A percentile compares a stretch with the other conserved stretches of the same genome.
phyloP scores from a whole-genome alignment of 768 basidiomycete genomes.

The Candolleomyces efflorescens region DNA sequence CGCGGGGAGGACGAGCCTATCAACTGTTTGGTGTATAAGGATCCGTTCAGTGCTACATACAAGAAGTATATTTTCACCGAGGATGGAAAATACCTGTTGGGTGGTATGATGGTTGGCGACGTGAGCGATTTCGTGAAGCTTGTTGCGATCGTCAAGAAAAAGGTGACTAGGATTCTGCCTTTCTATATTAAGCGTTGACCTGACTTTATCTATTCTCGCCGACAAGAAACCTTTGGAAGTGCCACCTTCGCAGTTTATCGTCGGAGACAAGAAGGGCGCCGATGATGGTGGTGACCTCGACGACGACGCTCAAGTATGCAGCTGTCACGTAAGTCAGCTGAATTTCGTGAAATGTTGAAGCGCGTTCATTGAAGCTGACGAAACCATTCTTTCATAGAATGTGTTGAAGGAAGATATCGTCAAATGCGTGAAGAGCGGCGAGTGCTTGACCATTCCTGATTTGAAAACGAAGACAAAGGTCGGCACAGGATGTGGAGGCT shows the following conservation, averaged over 20 bases:
- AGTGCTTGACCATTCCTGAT: slow-evolving; percentile 40
- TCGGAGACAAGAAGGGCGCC: slow-evolving; percentile 49
- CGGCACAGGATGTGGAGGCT: slow-evolving; percentile 73
- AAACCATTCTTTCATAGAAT: slow-evolving; percentile 34
- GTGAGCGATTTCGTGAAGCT: slow-evolving; percentile 65
- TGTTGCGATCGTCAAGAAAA: slow-evolving; percentile 67
- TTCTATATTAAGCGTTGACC: neutral
- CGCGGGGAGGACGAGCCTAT: slow-evolving; percentile 32
- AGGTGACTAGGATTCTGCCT: slow-evolving; percentile 27
- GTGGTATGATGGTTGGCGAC: slow-evolving; percentile 82
- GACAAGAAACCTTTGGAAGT: slow-evolving; percentile 61
- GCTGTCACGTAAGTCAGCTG: slow-evolving; percentile 47
- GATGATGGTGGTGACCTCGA: slow-evolving; percentile 64
- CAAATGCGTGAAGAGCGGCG: slow-evolving; percentile 46
- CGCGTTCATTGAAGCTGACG: neutral
- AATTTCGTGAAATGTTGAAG: neutral
- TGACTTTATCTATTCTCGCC: neutral
- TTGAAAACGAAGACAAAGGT: slow-evolving; percentile 67
- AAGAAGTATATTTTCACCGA: slow-evolving; percentile 75
- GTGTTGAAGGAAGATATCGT: slow-evolving; percentile 57
- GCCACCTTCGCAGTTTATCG: slow-evolving; percentile 62
- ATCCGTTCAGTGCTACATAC: slow-evolving; percentile 68
- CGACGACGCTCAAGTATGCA: slow-evolving; percentile 69
- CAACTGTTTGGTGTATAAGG: slow-evolving; percentile 62
- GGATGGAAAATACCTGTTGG: slow-evolving; percentile 68